A percentile compares a stretch with the other conserved stretches of the same genome.
phyloP scores from a whole-genome alignment of 192 early-diverging fungal genomes.

The Backusella morwellensis region DNA sequence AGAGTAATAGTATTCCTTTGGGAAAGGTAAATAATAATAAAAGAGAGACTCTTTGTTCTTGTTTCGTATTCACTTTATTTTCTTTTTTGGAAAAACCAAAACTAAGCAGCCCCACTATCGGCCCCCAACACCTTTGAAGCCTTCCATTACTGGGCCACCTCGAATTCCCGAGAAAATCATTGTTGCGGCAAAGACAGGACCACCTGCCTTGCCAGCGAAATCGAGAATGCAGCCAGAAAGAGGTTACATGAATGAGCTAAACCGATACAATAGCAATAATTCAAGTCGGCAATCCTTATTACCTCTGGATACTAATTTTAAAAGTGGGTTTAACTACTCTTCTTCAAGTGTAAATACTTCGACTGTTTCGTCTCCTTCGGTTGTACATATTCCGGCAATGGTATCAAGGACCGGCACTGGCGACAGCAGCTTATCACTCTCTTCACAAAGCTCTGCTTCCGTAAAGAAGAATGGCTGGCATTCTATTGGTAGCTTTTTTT shows the following conservation, averaged over 20 bases:
- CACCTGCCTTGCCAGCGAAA: conserved; percentile 9
- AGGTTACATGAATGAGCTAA: background rate
- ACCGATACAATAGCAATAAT: background rate
- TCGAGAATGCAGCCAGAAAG: background rate
- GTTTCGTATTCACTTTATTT: background rate
- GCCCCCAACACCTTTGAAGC: background rate
- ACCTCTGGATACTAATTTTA: background rate
- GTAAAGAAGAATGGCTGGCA: background rate
- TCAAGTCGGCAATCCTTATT: conserved; percentile 4
- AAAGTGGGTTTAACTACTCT: background rate
- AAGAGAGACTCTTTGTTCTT: background rate
- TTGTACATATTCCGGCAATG: background rate
- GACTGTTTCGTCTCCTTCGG: background rate
- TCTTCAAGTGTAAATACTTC: background rate
- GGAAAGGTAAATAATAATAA: background rate
- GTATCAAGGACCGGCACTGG: conserved; percentile 6
- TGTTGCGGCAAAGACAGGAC: conserved; percentile 6
- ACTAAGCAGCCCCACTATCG: background rate
- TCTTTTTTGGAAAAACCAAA: background rate
- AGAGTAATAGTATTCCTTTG: background rate
- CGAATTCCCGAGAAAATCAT: conserved; percentile 4
- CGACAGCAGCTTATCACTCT: background rate
- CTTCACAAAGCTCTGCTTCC: background rate
- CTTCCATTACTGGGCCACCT: conserved; percentile 8
- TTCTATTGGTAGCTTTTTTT: background rate